phyloP scores from a whole-genome alignment of 257 asterid genomes.

The Nicotiana tabacum region DNA sequence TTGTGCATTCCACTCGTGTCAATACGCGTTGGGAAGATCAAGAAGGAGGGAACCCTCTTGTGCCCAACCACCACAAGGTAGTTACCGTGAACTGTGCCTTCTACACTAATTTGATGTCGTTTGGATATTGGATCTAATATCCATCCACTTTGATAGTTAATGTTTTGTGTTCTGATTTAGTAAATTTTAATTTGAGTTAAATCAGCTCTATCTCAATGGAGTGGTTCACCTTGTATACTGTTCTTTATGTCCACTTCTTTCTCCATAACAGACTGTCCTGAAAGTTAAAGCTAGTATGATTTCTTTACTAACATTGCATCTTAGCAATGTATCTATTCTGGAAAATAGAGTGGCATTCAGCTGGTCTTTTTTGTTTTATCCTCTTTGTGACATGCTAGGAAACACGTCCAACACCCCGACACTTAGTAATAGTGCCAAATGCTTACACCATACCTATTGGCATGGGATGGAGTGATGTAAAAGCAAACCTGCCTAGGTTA shows the following conservation, averaged over 20 bases:
- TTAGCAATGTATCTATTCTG: neutral
- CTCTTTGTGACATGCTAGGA: too few relatives aligned
- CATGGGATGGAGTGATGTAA: neutral
- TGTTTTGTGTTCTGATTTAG: too few relatives aligned
- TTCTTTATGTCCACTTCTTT: neutral
- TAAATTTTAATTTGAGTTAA: too few relatives aligned
- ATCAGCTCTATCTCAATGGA: neutral
- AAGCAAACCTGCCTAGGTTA: neutral
- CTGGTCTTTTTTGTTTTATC: too few relatives aligned
- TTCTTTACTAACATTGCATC: neutral
- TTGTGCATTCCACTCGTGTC: slow-evolving; percentile 89
- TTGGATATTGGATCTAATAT: neutral
- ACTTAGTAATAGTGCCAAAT: too few relatives aligned
- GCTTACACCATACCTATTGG: neutral
- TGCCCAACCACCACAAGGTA: slow-evolving; percentile 83
- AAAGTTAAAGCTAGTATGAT: neutral
- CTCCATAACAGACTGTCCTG: neutral
- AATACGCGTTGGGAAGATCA: slow-evolving; percentile 80
- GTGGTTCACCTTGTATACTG: neutral
- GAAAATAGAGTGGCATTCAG: too few relatives aligned
- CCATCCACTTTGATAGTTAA: too few relatives aligned
- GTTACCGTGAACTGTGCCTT: neutral
- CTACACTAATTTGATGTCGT: too few relatives aligned
- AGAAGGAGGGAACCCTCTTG: slow-evolving; percentile 58
- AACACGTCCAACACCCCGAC: too few relatives aligned